phyloP scores from a whole-genome alignment of 2,329 filamentous ascomycete genomes.

The Sarocladiaceae sp. region DNA sequence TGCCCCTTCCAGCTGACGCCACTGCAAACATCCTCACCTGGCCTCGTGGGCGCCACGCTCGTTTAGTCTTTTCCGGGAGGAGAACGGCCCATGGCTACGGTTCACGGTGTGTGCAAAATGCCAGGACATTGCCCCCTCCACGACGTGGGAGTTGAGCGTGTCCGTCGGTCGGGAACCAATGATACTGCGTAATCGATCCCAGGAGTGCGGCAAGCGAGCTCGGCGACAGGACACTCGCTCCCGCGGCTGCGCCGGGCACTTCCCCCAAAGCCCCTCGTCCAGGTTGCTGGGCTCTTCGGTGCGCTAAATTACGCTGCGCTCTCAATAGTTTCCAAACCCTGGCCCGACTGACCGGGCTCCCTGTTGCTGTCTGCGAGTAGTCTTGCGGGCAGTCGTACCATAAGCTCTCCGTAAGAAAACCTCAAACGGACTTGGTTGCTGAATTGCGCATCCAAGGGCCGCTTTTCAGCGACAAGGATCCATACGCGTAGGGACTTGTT shows the following conservation, averaged over 20 bases:
- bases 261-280: not conserved
- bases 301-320: not conserved
- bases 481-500: no score
- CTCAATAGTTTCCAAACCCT: no score
- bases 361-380: no score
- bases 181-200: not conserved
- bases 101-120: not conserved
- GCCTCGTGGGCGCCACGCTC: not conserved
- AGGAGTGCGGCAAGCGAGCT: not conserved
- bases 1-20: not conserved
- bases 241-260: not conserved
- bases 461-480: not conserved
- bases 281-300: not conserved
- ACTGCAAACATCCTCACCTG: not conserved
- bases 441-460: not conserved
- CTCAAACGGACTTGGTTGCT: no score
- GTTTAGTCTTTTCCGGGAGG: not conserved
- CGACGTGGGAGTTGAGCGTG: not conserved
- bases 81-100: not conserved
- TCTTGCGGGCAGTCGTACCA: no score
- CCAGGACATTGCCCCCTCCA: not conserved
- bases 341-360: no score
- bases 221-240: not conserved
- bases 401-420: no score
- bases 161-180: not conserved